These are phyloP conservation scores for Trichoderma sp. DNA, from an alignment of 2,329 filamentous ascomycete species.

Conservation along the genomic window DNA sequence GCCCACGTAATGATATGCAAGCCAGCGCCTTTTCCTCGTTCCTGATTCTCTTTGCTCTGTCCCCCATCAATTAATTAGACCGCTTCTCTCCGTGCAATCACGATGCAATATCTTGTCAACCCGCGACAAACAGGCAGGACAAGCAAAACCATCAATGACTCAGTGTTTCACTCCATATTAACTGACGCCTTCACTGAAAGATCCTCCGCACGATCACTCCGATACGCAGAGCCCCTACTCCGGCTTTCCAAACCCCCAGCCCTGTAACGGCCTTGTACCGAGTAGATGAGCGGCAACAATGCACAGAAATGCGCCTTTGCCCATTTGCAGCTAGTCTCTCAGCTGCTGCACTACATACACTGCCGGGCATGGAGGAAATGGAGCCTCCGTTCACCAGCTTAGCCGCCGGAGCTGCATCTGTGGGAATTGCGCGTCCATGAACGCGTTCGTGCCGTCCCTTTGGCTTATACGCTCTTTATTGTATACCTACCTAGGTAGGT, in stretches of 20 bases:
- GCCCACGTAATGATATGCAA: slow-evolving; percentile 18
- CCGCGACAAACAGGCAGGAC: too few relatives aligned
- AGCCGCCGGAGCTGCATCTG: slow-evolving; percentile 8
- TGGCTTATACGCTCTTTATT: background rate
- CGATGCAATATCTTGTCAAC: too few relatives aligned
- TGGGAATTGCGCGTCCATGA: slow-evolving; percentile 8
- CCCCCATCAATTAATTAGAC: too few relatives aligned
- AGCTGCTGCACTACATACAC: slow-evolving; percentile 5
- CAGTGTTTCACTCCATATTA: background rate
- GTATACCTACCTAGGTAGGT: too few relatives aligned
- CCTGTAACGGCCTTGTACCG: slow-evolving; percentile 10
- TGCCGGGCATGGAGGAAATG: slow-evolving; percentile 10
- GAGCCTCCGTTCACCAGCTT: slow-evolving; percentile 13
- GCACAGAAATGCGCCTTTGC: slow-evolving; percentile 2
- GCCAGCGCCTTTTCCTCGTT: too few relatives aligned
- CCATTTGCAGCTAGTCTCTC: slow-evolving; percentile 5
- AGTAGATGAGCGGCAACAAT: slow-evolving; percentile 20
- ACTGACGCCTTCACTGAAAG: background rate
- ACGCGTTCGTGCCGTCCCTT: background rate
- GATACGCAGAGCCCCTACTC: background rate
- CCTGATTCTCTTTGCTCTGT: too few relatives aligned
- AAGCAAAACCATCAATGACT: background rate
- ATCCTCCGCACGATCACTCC: background rate
- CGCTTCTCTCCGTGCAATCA: too few relatives aligned
- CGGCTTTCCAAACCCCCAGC: background rate